Evolutionary conservation across 257 asterid species (phyloP).

Genomic region (Echites panduratus): DNA sequence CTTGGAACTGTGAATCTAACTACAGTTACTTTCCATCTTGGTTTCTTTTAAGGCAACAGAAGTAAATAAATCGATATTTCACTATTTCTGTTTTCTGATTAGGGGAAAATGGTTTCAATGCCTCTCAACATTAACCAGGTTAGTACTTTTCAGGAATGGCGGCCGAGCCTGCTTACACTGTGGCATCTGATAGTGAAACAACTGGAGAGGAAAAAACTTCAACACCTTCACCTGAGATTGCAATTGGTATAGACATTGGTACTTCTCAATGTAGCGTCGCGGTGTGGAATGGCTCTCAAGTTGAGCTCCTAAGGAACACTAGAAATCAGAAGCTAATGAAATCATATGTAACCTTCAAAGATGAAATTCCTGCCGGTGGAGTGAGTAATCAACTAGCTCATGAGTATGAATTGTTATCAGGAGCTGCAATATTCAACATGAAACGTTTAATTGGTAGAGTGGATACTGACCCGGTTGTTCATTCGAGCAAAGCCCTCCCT

Average conservation of each 20-base stretch:
- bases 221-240: conserved; percentile 43
- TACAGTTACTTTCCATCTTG: neutral
- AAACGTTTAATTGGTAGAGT: conserved; percentile 76
- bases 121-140: conserved; percentile 2
- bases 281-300: conserved; percentile 68
- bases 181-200: conserved; percentile 81
- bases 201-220: conserved; percentile 64
- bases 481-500: conserved; percentile 71
- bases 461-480: conserved; percentile 79
- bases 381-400: conserved; percentile 60
- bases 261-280: conserved; percentile 87
- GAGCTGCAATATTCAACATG: conserved; percentile 72
- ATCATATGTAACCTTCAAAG: conserved; percentile 67
- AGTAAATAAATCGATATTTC: neutral
- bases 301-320: conserved; percentile 63
- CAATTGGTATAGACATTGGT: conserved; percentile 85
- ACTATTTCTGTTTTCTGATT: neutral
- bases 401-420: conserved; percentile 71
- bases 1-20: neutral
- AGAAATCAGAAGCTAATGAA: conserved; percentile 56
- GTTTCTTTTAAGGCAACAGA: neutral
- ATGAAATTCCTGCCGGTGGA: conserved; percentile 61
- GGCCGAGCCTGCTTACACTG: conserved; percentile 76
- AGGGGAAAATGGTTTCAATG: neutral
- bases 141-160: conserved; percentile 42